Percentiles rank a stretch among this genome's conserved stretches.
Evolutionary conservation across 1,284 basidiomycete species (phyloP).

Genomic region (Cryptococcus wingfieldii): DNA sequence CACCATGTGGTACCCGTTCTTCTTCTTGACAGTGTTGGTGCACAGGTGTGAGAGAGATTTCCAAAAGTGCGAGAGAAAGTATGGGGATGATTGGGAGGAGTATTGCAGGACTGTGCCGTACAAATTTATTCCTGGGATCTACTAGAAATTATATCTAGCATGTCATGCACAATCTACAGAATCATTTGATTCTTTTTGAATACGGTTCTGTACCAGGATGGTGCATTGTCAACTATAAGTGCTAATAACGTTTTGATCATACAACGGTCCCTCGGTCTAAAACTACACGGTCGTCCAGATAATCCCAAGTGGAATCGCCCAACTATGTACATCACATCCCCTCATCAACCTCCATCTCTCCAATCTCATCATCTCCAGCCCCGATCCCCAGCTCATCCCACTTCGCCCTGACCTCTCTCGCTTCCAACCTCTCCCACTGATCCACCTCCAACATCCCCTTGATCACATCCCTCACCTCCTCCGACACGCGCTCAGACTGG

Average conservation of each 20-base stretch:
- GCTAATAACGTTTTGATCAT: too few species aligned
- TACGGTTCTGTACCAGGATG: too few species aligned
- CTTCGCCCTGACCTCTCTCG: conserved; percentile 26
- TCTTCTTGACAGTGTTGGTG: conserved; percentile 83
- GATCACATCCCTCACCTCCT: conserved; percentile 28
- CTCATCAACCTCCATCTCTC: background rate
- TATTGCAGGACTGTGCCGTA: conserved; percentile 80
- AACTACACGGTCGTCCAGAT: background rate
- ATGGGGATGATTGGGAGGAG: conserved; percentile 89
- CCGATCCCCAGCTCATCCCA: conserved; percentile 32
- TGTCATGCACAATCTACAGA: too few species aligned
- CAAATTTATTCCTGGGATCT: conserved; percentile 73
- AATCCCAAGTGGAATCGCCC: background rate
- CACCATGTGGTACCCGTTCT: conserved; percentile 91
- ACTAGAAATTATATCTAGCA: conserved; percentile 33
- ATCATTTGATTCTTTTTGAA: too few species aligned
- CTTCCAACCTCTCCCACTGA: conserved; percentile 27
- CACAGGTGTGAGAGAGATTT: conserved; percentile 88
- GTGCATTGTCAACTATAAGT: too few species aligned
- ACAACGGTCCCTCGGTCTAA: background rate
- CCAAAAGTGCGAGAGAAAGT: conserved; percentile 87
- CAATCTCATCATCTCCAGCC: background rate
- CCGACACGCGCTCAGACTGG: conserved; percentile 22
- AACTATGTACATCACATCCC: background rate
- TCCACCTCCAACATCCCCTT: conserved; percentile 36